These are phyloP conservation scores for Erysimum cheiranthoides DNA, from an alignment of 345 rosid species.

Conservation along the genomic window DNA sequence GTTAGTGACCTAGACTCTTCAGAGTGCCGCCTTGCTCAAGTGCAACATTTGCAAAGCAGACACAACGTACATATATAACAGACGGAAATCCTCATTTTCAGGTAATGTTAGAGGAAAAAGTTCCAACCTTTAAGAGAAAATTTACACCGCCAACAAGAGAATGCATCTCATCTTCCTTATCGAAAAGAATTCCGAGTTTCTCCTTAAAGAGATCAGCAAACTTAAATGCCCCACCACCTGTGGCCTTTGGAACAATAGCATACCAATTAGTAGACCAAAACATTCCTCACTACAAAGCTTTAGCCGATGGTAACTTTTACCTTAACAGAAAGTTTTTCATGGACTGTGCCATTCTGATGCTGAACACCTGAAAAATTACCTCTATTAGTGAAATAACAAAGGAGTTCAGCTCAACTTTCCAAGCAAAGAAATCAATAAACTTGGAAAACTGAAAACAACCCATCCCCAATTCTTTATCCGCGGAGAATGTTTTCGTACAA, in stretches of 20 bases:
- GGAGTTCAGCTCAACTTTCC: not conserved
- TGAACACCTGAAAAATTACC: constrained; percentile 59
- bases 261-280: constrained; percentile 17
- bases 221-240: constrained; percentile 98
- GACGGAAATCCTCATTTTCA: not conserved
- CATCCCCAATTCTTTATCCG: not conserved
- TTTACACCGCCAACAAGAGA: constrained; percentile 94
- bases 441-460: not conserved
- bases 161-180: constrained; percentile 96
- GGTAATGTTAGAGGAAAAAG: constrained; percentile 7
- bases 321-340: constrained; percentile 63
- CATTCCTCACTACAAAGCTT: constrained; percentile 31
- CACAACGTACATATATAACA: not conserved
- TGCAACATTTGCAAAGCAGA: not conserved
- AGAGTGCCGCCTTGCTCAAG: not conserved
- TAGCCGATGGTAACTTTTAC: constrained; percentile 46
- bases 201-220: constrained; percentile 90
- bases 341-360: constrained; percentile 46
- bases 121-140: constrained; percentile 87
- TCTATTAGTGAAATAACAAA: constrained; percentile 38
- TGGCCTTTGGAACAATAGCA: constrained; percentile 61
- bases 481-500: too few relatives aligned
- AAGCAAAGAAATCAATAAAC: constrained; percentile 1
- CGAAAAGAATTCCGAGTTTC: constrained; percentile 79
- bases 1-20: not conserved